These are phyloP conservation scores for Kwoniella europaea DNA, from an alignment of 768 basidiomycete genomes.

Conservation along the genomic window DNA sequence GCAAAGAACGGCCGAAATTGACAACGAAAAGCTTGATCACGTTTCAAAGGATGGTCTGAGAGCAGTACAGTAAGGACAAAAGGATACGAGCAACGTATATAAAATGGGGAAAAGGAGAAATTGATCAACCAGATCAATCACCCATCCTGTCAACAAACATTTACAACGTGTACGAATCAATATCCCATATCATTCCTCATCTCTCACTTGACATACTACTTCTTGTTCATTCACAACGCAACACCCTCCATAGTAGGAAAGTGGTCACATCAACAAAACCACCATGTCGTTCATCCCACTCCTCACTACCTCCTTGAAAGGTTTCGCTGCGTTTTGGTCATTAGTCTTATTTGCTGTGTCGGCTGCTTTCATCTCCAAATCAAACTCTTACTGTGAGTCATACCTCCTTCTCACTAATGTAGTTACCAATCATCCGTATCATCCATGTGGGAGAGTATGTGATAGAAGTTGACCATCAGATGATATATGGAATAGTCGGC, in stretches of 20 bases:
- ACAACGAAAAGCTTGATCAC: background rate
- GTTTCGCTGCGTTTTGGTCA: conserved; percentile 45
- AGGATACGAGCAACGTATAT: background rate
- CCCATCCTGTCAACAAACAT: background rate
- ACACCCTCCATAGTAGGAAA: background rate
- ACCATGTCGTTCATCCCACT: conserved; percentile 29
- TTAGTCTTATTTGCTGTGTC: conserved; percentile 40
- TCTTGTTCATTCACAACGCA: background rate
- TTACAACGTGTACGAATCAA: background rate
- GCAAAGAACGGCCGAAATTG: conserved; percentile 7
- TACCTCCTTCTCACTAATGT: background rate
- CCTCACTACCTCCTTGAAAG: conserved; percentile 37
- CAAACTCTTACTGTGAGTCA: conserved; percentile 15
- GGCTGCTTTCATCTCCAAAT: conserved; percentile 29
- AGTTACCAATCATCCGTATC: background rate
- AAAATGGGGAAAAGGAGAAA: background rate
- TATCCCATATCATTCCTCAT: background rate
- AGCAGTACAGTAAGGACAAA: background rate
- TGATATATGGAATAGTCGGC: conserved; percentile 14
- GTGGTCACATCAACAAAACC: background rate
- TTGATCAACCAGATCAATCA: background rate
- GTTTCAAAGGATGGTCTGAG: conserved; percentile 10
- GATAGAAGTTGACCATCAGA: background rate
- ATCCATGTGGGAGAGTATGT: background rate
- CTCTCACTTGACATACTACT: background rate